Evolutionary conservation across 257 asterid genomes (phyloP), one percentile per base, ranked within the genome.

Genomic region (Misopates orontium): DNA sequence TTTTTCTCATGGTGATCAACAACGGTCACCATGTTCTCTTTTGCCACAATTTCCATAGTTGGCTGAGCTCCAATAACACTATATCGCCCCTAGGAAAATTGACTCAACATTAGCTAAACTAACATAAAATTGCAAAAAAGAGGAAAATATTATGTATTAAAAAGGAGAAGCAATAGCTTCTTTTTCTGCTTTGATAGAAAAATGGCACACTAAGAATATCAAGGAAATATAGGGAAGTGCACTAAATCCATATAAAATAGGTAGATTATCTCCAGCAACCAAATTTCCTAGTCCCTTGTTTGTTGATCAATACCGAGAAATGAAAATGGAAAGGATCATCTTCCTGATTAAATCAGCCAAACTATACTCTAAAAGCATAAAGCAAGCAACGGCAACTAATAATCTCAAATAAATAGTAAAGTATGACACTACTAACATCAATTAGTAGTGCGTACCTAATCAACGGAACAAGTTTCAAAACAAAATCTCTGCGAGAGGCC

Each of bases 51-150:
- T 78, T 92, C 98, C 98, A 92, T 87, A 5, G 94, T 77, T 24
- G 98, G 98, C 77, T 87, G 98, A 75, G 98, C 93, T 67, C 98
- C 97, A 81, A 92, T 65, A 52, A 92, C 93, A 77, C 98, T 92
- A 71, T 77, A 92, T 41, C 98, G 80, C 54, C 98, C 98, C 98
- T 92, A 80, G 67, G 75, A 83, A 36, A 68, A 70, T 68, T 68
- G 49, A 70, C 53, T 73, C 64, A 61, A 56, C 56, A 73, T 76
- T 54, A 76, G 71, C 66, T 71, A 73, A 60, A 69, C 67, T 62
- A 73, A 60, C 28, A 51, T 8, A 53, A 25, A 28, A 7, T 3
- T 28, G 36, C n/a, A n/a, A 28, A 28, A 28, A 3, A 28, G 36
- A 28, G 4, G 36, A 28, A 28, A 36, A 56, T 32, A 19, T 25